These are phyloP conservation scores for Pinus albicaulis DNA, from an alignment of 75 land plant species.

Conservation along the genomic window DNA sequence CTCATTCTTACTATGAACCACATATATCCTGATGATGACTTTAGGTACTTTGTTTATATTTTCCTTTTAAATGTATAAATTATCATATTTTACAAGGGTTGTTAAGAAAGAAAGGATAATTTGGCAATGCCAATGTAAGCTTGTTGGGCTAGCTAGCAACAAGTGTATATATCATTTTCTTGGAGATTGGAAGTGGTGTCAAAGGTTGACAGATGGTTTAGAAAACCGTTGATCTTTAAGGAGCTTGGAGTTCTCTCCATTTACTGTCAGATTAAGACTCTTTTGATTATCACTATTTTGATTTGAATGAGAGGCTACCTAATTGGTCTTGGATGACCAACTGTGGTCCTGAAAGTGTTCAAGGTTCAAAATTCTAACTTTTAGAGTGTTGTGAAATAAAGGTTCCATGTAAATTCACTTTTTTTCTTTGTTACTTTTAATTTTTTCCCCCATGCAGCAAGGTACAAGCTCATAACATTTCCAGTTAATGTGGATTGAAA, in stretches of 20 bases:
- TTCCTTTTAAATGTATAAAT: background rate
- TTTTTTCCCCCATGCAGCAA: conserved; percentile 26
- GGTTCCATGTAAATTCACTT: too few species aligned
- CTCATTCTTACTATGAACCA: conserved; percentile 74
- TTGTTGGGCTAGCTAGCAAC: too few species aligned
- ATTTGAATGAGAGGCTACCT: background rate
- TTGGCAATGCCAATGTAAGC: too few species aligned
- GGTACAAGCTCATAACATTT: conserved; percentile 62
- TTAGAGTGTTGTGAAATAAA: background rate
- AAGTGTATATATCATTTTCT: conserved; percentile 10
- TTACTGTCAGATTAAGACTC: conserved; percentile 31
- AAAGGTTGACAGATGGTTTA: conserved; percentile 70
- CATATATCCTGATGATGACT: conserved; percentile 92
- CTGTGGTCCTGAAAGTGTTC: too few species aligned
- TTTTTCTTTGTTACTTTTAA: too few species aligned
- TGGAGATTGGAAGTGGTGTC: conserved; percentile 70
- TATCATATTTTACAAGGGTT: background rate
- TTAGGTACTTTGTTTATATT: conserved; percentile 50
- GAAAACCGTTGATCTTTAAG: conserved; percentile 54
- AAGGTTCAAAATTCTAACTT: too few species aligned
- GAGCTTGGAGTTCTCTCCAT: conserved; percentile 98
- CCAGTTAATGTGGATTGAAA: conserved; percentile 53
- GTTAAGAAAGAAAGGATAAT: too few species aligned
- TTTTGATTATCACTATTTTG: background rate
- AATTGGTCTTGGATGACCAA: too few species aligned